phyloP scores from a whole-genome alignment of 257 asterid species.

The Plantago major region DNA sequence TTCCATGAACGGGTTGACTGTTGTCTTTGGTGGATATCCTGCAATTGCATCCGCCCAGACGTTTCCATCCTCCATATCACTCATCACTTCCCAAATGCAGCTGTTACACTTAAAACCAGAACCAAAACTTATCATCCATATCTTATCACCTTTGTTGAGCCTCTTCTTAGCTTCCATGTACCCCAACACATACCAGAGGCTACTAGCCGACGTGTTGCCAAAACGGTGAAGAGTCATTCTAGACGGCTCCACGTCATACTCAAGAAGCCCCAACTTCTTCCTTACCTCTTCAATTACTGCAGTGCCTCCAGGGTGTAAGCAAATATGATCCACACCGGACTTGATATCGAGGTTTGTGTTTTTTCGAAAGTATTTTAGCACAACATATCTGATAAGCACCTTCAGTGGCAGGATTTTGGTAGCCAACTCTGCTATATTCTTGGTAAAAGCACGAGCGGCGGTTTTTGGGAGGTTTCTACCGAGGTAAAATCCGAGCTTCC shows the following conservation, averaged over 20 bases:
- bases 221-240: conserved; percentile 36
- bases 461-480: conserved; percentile 32
- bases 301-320: conserved; percentile 37
- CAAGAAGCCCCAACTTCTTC: conserved; percentile 24
- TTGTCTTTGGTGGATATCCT: conserved; percentile 28
- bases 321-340: conserved; percentile 29
- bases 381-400: conserved; percentile 20
- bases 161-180: conserved; percentile 42
- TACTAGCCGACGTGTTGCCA: conserved; percentile 37
- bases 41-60: conserved; percentile 35
- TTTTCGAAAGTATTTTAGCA: conserved; percentile 4
- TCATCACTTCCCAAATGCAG: conserved; percentile 36
- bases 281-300: conserved; percentile 30
- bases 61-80: conserved; percentile 37
- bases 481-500: conserved; percentile 31
- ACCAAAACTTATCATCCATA: conserved; percentile 41
- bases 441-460: conserved; percentile 30
- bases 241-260: conserved; percentile 35
- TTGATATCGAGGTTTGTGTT: conserved; percentile 20
- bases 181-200: conserved; percentile 38
- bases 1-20: conserved; percentile 32
- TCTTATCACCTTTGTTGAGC: conserved; percentile 30
- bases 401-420: conserved; percentile 29
- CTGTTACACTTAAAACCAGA: conserved; percentile 42
- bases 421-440: conserved; percentile 29